Conservation (phyloP, 1,284 basidiomycete genomes). For the Serendipita sp. region DNA sequence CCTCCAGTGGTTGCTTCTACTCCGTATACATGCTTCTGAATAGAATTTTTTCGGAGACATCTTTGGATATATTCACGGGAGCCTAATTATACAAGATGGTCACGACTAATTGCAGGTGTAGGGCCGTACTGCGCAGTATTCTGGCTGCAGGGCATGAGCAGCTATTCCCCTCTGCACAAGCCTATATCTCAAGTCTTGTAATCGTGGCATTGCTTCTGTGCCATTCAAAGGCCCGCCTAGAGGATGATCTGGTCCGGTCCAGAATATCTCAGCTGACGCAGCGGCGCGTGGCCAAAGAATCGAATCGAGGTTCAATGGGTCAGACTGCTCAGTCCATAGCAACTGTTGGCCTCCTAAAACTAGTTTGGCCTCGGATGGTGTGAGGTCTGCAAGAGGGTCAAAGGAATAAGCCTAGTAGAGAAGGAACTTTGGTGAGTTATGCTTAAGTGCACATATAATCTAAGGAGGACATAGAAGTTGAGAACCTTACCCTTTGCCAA, state of each 20-base stretch:
- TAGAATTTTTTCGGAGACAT: no score
- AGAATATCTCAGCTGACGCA: slow-evolving; percentile 67
- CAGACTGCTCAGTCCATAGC: slow-evolving; percentile 69
- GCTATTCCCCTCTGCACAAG: slow-evolving; percentile 53
- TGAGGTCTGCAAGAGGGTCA: slow-evolving; percentile 50
- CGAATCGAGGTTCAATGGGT: slow-evolving; percentile 53
- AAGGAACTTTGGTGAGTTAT: slow-evolving; percentile 11
- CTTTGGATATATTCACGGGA: no score
- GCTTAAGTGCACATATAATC: background rate
- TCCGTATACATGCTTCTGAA: no score
- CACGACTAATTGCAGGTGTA: slow-evolving; percentile 32
- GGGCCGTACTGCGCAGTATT: slow-evolving; percentile 70
- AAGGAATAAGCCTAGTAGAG: slow-evolving; percentile 45
- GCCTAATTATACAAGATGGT: no score
- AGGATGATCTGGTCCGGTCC: slow-evolving; percentile 44
- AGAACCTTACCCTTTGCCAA: slow-evolving; percentile 44
- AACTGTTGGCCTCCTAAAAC: slow-evolving; percentile 60
- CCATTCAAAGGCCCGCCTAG: slow-evolving; percentile 30
- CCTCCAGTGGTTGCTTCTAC: no score
- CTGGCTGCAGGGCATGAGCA: slow-evolving; percentile 60
- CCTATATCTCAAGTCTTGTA: slow-evolving; percentile 63
- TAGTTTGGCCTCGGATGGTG: slow-evolving; percentile 31
- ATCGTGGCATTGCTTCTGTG: slow-evolving; percentile 49
- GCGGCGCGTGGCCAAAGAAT: slow-evolving; percentile 72
- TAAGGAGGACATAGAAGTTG: background rate